Evolutionary conservation across 495 filamentous ascomycete genomes (phyloP), one percentile per base, ranked within the genome.

Genomic region (Penicillium turbatum): DNA sequence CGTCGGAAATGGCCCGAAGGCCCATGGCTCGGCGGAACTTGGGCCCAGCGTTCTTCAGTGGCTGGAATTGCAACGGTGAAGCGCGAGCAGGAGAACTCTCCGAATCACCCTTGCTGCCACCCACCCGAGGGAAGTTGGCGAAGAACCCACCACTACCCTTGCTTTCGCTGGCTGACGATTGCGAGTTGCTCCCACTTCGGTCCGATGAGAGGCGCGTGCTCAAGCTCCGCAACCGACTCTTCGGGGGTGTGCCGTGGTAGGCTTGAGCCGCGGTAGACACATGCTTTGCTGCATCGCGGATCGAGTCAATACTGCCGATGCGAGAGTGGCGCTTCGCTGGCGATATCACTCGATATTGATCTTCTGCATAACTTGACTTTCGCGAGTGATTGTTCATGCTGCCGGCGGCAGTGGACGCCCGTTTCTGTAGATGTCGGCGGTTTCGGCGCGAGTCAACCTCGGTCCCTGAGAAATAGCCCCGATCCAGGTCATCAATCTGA

Each of bases 391-490:
- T 31, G 41, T 26, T 69, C 26, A 74, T 66, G 48, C 76, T 77
- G 9, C 67, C 70, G 32, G 68, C 67, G 21, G 67, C 63, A 24
- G 81, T 63, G 19, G 81, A 82, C 51, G 85, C 83, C 46, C 87
- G 85, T 72, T 96, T 97, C 64, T 86, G 83, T 56, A 96, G 72
- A 45, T 92, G 79, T 63, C 90, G 93, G 44, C 88, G 81, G 38
- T 73, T 78, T 55, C 72, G 76, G 43, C 85, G 82, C n/a, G 78
- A 73, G 52, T 96, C 90, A 7, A 82, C 73, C 62, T 98, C 93
- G 9, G 87, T 86, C 6, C 90, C 89, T 1, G 93, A 97, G 64
- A 96, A 95, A 68, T 97, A 97, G 16, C 91, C 93, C 19, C 90
- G 84, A 60, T 98, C 93, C 17, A 92, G 70, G 30, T 93, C 91